Conservation (phyloP, 139 green algal species). For the Zygnema cylindricum region DNA sequence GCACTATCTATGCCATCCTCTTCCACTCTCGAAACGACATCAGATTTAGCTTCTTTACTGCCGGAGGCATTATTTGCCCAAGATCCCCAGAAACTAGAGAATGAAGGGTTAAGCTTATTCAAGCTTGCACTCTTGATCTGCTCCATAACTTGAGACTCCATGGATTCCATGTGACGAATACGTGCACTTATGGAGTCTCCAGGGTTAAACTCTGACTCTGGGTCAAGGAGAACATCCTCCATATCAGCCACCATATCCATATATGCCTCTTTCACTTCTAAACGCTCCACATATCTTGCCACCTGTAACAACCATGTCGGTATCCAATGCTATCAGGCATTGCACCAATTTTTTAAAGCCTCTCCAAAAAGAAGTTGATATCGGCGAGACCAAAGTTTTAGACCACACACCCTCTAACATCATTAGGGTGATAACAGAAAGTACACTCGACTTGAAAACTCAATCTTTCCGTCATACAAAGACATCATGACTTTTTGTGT, state of each 20-base stretch:
- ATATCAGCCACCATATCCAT: slow-evolving; percentile 53
- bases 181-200: background rate
- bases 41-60: background rate
- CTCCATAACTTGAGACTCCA: background rate
- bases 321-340: no score
- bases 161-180: background rate
- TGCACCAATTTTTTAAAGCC: no score
- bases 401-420: no score
- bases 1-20: background rate
- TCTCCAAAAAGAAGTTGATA: no score
- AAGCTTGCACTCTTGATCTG: background rate
- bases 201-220: background rate
- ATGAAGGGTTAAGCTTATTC: background rate
- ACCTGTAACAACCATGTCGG: background rate
- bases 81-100: background rate
- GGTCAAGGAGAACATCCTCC: slow-evolving; percentile 43
- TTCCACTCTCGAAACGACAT: background rate
- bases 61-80: background rate
- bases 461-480: no score
- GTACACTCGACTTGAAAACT: no score
- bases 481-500: no score
- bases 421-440: no score
- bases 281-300: slow-evolving; percentile 1
- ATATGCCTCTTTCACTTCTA: slow-evolving; percentile 33
- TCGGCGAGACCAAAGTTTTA: no score